Conservation (phyloP, 139 green algal genomes). For the Picochlorum sp. region DNA sequence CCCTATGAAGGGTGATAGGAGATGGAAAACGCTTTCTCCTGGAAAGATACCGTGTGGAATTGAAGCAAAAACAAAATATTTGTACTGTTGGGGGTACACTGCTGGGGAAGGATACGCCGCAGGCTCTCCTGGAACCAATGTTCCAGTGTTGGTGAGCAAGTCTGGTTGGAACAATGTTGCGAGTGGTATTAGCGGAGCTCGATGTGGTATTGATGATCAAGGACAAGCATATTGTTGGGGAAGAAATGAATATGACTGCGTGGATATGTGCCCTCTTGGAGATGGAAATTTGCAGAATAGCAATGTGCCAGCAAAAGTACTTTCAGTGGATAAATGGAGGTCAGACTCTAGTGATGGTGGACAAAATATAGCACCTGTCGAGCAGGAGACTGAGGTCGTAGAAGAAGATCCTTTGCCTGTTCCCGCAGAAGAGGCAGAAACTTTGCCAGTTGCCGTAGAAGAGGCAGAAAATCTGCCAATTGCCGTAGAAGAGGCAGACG, state of each 20-base stretch:
- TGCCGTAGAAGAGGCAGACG: no score
- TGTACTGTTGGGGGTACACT: conserved; percentile 3
- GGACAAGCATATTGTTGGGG: not conserved
- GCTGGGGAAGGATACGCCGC: not conserved
- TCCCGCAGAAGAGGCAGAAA: no score
- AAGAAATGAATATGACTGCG: not conserved
- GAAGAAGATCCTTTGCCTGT: no score
- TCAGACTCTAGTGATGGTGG: not conserved
- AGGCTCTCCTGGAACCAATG: not conserved
- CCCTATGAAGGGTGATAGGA: not conserved
- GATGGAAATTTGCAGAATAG: not conserved
- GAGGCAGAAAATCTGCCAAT: no score
- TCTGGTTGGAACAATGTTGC: not conserved
- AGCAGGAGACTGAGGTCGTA: no score
- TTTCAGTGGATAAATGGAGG: not conserved
- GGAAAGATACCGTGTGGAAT: not conserved
- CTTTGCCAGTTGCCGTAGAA: no score
- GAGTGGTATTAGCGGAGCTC: not conserved
- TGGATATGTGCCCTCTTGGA: not conserved
- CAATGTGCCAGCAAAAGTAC: not conserved
- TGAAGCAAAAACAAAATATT: not conserved
- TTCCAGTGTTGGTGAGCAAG: not conserved
- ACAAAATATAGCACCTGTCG: no score
- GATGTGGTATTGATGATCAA: not conserved
- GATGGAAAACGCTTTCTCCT: not conserved